Base-by-base conservation (phyloP, 495 filamentous ascomycete genomes). In the Aspergillus indologenus region DNA sequence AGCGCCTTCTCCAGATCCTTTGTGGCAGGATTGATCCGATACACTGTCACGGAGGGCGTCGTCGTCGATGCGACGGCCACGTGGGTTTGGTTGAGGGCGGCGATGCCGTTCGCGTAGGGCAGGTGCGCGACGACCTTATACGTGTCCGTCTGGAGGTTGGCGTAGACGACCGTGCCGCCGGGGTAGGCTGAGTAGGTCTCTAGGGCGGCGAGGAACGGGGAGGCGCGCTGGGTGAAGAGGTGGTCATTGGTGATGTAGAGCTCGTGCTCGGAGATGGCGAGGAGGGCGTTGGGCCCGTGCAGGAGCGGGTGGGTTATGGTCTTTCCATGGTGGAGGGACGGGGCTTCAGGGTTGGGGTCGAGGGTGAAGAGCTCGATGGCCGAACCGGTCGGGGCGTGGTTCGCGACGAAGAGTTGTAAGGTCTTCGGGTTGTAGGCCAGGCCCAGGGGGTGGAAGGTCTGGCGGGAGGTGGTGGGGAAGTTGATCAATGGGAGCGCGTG, bases 241-340 rank as follows among this genome's bases (percentile, higher is more conserved):
- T 84, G 80, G 64, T 83, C 80, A 61, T 82, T 84, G 24, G 77
- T 82, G 7, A 81, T 70, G 61, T 78, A 79, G 54, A 84, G 63
- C 18, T 77, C 73, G n/a, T 68, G 65, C 5, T 72, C 68, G 26
- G 65, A 74, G 9, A 68, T 54, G 11, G 73, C 76, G 53, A 75
- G 61, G 21, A 84, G 42, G 56, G 82, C 77, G 61, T 84, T 84
- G 0, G 81, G 80, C 1, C 79, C 77, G 7, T 64, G 60, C 57
- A 82, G 74, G 7, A 75, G 57, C 40, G 67, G 61, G 56, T 60
- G 49, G 7, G 46, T 21, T 9, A 71, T 48, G 0, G 62, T 63
- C 72, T 61, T 11, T 62, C 70, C 43, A 73, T 76, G 53, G 73
- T n/a, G 56, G 18, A 67, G 64, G 29, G 61, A 59, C 22, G 65